Conservation (phyloP, 352 stramenopile species). For the Peronospora farinosa region DNA sequence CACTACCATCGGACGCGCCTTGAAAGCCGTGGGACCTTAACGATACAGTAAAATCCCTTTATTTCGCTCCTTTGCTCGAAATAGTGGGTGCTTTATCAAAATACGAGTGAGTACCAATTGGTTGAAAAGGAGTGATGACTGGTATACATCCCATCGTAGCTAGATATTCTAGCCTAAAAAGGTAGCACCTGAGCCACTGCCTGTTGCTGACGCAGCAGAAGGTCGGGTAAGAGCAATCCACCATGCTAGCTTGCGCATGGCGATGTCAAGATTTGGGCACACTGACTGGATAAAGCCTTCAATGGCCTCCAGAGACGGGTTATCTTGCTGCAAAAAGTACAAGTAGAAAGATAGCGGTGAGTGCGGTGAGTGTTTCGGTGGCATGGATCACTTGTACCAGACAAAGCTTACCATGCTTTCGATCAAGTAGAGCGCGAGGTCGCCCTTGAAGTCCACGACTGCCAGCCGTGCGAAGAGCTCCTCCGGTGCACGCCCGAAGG, state of each 20-base stretch:
- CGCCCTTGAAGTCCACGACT: slow-evolving; percentile 86
- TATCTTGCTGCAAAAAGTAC: slow-evolving; percentile 42
- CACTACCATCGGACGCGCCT: slow-evolving; percentile 46
- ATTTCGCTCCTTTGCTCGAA: neutral
- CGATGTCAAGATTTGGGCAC: slow-evolving; percentile 78
- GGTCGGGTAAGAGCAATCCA: slow-evolving; percentile 48
- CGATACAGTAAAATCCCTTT: neutral
- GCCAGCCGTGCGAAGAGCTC: slow-evolving; percentile 79
- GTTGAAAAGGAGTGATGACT: neutral
- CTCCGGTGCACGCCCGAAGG: slow-evolving; percentile 65
- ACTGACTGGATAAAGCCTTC: slow-evolving; percentile 85
- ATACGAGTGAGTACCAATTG: too few relatives aligned
- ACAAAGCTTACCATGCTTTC: slow-evolving; percentile 67
- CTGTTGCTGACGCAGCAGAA: slow-evolving; percentile 17
- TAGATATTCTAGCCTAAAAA: slow-evolving; percentile 4
- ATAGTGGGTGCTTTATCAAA: neutral
- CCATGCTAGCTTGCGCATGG: slow-evolving; percentile 67
- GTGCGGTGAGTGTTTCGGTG: slow-evolving; percentile 9
- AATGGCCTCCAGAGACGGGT: slow-evolving; percentile 60
- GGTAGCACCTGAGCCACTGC: neutral
- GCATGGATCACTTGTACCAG: neutral
- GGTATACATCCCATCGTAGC: neutral
- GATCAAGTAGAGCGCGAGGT: slow-evolving; percentile 82
- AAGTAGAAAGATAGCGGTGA: slow-evolving; percentile 6
- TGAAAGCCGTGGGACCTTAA: neutral